Conservation (phyloP, 805 yeast genomes). For the Teunomyces funiuensis region DNA sequence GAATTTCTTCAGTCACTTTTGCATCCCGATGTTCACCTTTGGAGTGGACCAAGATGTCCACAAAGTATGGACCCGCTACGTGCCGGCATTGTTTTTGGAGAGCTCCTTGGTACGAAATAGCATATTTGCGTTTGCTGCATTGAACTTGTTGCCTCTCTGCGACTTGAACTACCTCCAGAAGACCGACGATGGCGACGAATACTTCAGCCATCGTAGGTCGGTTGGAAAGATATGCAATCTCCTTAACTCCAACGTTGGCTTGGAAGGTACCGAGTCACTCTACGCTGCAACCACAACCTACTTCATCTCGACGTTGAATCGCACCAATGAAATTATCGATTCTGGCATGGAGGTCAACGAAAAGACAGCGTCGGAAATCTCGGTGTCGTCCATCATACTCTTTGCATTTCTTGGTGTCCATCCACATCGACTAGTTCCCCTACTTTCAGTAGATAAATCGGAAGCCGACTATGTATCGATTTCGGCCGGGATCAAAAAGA, state of each 20-base stretch:
- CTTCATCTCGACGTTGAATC: slow-evolving; percentile 19
- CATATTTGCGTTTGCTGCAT: slow-evolving; percentile 23
- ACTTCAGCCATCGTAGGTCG: background rate
- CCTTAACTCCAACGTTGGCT: slow-evolving; percentile 2
- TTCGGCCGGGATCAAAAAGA: slow-evolving; percentile 16
- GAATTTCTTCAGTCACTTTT: slow-evolving; percentile 27
- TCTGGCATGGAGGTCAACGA: background rate
- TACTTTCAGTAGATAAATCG: slow-evolving; percentile 21
- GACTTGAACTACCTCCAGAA: slow-evolving; percentile 14
- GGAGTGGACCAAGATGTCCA: slow-evolving; percentile 21
- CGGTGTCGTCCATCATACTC: slow-evolving; percentile 21
- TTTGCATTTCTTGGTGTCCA: slow-evolving; percentile 33
- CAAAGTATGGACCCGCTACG: slow-evolving; percentile 24
- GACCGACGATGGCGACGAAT: slow-evolving; percentile 5
- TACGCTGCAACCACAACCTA: slow-evolving; percentile 21
- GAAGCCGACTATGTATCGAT: slow-evolving; percentile 23
- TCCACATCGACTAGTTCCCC: slow-evolving; percentile 29
- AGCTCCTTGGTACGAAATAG: slow-evolving; percentile 28
- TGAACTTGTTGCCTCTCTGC: slow-evolving; percentile 26
- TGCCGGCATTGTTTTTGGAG: slow-evolving; percentile 24
- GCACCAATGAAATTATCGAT: slow-evolving; percentile 11
- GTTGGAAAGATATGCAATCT: background rate
- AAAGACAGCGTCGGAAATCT: slow-evolving; percentile 14
- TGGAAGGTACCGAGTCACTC: slow-evolving; percentile 12
- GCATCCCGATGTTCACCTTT: slow-evolving; percentile 27